Evolutionary conservation across 768 basidiomycete genomes (phyloP).

Genomic region (Coprinellus aureogranulatus): DNA sequence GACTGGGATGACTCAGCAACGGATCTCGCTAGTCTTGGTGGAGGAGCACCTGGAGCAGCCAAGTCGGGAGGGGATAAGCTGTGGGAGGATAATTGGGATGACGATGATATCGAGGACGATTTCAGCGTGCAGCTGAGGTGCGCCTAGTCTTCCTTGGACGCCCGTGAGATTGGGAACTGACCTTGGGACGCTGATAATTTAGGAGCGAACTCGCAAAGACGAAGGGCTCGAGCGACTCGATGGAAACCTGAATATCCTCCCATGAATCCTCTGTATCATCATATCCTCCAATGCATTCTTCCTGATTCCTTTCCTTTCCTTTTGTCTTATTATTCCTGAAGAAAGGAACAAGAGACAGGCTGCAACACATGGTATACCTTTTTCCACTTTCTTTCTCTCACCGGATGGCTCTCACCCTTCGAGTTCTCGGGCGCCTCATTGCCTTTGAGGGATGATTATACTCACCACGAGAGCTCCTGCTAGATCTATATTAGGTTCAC

Average conservation of each 20-base stretch:
- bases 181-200: not conserved
- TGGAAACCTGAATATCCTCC: constrained; percentile 39
- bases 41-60: constrained; percentile 69
- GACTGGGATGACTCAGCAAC: constrained; percentile 89
- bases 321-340: no score
- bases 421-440: no score
- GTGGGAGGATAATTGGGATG: constrained; percentile 99
- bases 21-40: constrained; percentile 74
- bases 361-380: no score
- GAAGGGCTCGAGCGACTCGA: constrained; percentile 45
- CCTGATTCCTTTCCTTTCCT: no score
- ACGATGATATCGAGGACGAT: constrained; percentile 97
- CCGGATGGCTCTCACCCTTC: no score
- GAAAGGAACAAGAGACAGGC: no score
- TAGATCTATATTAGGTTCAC: no score
- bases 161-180: no score
- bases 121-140: constrained; percentile 95
- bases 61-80: constrained; percentile 84
- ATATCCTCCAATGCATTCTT: no score
- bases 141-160: constrained; percentile 21
- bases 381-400: no score
- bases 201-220: constrained; percentile 68
- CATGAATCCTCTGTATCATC: not conserved
- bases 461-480: no score
- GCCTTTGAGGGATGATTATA: no score